Evolutionary conservation across 1,284 basidiomycete species (phyloP), one percentile per base, ranked within the genome.

Genomic region (Tremellales sp.): DNA sequence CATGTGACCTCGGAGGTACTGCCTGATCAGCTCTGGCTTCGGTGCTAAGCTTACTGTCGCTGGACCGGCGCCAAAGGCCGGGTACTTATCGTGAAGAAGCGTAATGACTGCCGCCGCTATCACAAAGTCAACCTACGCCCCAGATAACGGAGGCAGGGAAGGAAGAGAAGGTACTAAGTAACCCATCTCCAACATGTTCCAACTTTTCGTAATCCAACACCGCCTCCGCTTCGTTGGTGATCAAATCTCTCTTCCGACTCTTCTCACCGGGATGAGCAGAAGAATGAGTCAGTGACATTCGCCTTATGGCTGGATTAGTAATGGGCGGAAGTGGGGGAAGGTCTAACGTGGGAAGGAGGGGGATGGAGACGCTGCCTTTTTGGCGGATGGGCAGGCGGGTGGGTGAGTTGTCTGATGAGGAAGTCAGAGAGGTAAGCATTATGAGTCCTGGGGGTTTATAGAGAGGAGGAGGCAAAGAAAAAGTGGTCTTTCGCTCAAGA

Each of bases 151-250:
- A 17, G 22, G 17, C 15, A 46, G 43, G 4, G 40, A 17, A 52
- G 23, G 45, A n/a, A 37, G 23, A 53, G 15, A 19, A 56, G 58
- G 44, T 15, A 62, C 62, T 61, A 5, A 69, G 51, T 4, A 72
- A 29, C 13, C 47, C 54, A 48, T 72, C 69, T 2, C 69, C 69
- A 15, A 72, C 61, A 52, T 66, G 65, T 52, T 72, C 68, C 15
- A 72, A 60, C 58, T 72, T 72, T 41, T 72, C 69, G 45, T 72
- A 68, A 49, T 70, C 61, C 19, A 51, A 40, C 1, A 54, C 50
- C 22, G 50, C 50, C 7, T 46, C 31, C 8, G 45, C 49, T 1
- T 46, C 26, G 4, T 37, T 42, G 15, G 53, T 40, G 25, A 49
- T 39, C 40, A 43, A 54, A 45, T 41, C 59, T 24, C 19, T 56